A percentile compares a stretch with the other conserved stretches of the same genome.
Evolutionary conservation across 768 basidiomycete species (phyloP).

Genomic region (Lactarius deliciosus): DNA sequence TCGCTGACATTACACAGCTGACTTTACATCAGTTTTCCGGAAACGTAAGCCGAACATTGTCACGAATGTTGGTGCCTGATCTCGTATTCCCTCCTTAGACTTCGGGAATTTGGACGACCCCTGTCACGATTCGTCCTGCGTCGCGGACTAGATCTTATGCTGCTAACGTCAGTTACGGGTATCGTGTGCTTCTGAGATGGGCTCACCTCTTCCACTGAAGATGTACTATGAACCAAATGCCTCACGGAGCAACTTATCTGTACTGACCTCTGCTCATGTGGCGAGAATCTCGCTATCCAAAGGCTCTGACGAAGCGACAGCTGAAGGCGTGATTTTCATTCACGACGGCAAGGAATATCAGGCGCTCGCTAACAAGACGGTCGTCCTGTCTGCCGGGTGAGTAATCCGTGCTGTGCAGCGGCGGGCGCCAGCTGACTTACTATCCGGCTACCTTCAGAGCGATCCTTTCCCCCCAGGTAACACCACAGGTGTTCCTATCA

Average conservation of each 20-base stretch:
- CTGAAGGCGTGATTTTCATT: constrained; percentile 22
- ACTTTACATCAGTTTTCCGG: constrained; percentile 20
- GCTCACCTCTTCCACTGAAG: constrained; percentile 4
- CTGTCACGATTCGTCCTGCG: constrained; percentile 15
- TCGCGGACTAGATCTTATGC: constrained; percentile 20
- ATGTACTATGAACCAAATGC: constrained; percentile 31
- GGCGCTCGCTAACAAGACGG: constrained; percentile 21
- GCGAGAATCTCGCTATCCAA: constrained; percentile 18
- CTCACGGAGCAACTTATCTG: constrained; percentile 29
- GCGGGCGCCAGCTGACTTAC: not conserved
- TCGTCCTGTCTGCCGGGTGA: constrained; percentile 28
- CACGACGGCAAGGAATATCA: constrained; percentile 14
- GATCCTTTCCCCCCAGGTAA: constrained; percentile 25
- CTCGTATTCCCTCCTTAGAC: constrained; percentile 13
- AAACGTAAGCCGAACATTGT: constrained; percentile 15
- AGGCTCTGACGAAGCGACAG: not conserved
- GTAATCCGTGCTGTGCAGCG: not conserved
- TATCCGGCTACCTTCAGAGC: constrained; percentile 6
- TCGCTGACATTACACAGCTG: not conserved
- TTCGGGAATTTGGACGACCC: constrained; percentile 16
- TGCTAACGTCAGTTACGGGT: constrained; percentile 19
- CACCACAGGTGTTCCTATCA: not conserved
- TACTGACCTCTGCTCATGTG: constrained; percentile 29
- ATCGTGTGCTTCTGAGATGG: not conserved
- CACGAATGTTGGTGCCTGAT: not conserved